A percentile compares a stretch with the other conserved stretches of the same genome.
Conservation (phyloP, 108 stramenopile species). For the Cylindrotheca closterium region DNA sequence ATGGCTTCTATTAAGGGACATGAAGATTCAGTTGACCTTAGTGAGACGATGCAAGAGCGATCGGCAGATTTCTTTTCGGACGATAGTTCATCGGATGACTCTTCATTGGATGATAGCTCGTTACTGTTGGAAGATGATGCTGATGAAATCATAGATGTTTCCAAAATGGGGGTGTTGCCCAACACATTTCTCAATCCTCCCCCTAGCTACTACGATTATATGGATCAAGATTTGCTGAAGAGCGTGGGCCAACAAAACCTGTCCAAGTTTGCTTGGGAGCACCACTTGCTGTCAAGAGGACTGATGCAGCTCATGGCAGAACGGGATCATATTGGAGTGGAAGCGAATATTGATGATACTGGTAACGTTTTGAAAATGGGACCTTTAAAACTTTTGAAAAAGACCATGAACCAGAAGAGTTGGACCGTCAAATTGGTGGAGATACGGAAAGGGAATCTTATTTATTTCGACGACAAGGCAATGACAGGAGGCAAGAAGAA, state of each 20-base stretch:
- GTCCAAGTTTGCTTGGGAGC: slow-evolving; percentile 56
- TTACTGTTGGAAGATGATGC: background rate
- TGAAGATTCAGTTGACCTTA: background rate
- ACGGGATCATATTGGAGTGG: slow-evolving; percentile 58
- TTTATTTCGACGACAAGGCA: slow-evolving; percentile 49
- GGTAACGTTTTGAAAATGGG: slow-evolving; percentile 67
- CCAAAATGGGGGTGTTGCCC: slow-evolving; percentile 14
- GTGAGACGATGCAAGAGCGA: too few relatives aligned
- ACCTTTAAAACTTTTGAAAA: slow-evolving; percentile 60
- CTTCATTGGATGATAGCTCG: background rate
- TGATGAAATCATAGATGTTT: slow-evolving; percentile 19
- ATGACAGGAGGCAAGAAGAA: slow-evolving; percentile 14
- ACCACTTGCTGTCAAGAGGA: slow-evolving; percentile 64
- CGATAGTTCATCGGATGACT: background rate
- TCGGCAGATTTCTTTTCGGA: too few relatives aligned
- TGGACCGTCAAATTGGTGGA: slow-evolving; percentile 81
- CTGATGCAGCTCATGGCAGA: slow-evolving; percentile 62
- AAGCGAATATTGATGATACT: slow-evolving; percentile 38
- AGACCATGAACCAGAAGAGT: slow-evolving; percentile 50
- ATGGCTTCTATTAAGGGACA: background rate
- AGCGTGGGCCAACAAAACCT: slow-evolving; percentile 21
- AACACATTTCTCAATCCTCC: slow-evolving; percentile 34
- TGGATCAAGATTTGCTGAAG: slow-evolving; percentile 26
- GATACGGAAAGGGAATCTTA: slow-evolving; percentile 66
- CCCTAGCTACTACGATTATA: slow-evolving; percentile 33